Conservation (phyloP, 192 early-diverging fungal species). For the Coemansia sp. region DNA sequence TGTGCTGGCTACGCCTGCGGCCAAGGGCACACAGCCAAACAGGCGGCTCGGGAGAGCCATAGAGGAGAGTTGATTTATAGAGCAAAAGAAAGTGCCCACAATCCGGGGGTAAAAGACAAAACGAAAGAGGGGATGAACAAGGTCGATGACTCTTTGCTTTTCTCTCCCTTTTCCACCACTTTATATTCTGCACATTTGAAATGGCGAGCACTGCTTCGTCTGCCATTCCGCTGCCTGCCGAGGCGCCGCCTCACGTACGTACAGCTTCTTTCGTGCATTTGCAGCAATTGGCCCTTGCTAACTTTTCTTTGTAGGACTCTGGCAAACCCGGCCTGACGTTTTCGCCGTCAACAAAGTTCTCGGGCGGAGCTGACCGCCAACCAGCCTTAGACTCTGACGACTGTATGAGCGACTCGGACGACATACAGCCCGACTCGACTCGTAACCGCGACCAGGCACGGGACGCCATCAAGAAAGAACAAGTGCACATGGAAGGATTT, state of each 20-base stretch:
- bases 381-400: constrained; percentile 38
- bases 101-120: background rate
- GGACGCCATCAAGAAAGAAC: constrained; percentile 45
- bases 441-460: constrained; percentile 38
- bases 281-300: too few species aligned
- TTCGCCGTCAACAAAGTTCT: constrained; percentile 46
- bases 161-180: constrained; percentile 6
- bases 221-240: constrained; percentile 35
- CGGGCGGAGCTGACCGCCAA: constrained; percentile 14
- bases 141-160: background rate
- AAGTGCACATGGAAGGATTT: constrained; percentile 52
- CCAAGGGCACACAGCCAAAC: constrained; percentile 24
- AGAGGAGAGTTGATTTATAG: background rate
- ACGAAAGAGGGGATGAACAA: background rate
- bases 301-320: constrained; percentile 20
- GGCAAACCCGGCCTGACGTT: constrained; percentile 37
- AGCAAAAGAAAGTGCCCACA: background rate
- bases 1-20: constrained; percentile 13
- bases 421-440: constrained; percentile 34
- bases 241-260: constrained; percentile 33
- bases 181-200: constrained; percentile 11
- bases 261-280: too few species aligned
- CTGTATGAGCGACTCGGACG: constrained; percentile 44
- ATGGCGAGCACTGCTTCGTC: constrained; percentile 43
- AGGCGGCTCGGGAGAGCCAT: constrained; percentile 12